Percentiles rank a stretch among this genome's conserved stretches.
These are phyloP conservation scores for Entonaema liquescens DNA, from an alignment of 495 filamentous ascomycete genomes.

Conservation along the genomic window DNA sequence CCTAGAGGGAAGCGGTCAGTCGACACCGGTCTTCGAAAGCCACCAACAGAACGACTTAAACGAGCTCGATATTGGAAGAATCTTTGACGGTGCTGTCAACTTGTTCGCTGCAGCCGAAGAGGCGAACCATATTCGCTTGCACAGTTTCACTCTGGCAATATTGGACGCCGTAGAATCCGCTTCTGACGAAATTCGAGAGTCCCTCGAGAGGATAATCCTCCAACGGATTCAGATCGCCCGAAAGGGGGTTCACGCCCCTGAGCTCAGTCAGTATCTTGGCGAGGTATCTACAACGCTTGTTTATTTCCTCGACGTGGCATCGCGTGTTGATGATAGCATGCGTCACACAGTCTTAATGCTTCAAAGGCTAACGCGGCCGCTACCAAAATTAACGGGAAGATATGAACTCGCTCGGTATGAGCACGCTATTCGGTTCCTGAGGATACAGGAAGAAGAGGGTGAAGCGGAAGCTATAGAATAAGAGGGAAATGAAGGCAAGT, in stretches of 20 bases:
- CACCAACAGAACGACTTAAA: background rate
- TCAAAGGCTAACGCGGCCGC: background rate
- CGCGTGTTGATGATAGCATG: background rate
- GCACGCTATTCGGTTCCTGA: background rate
- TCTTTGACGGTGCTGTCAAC: constrained; percentile 4
- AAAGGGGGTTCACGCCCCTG: background rate
- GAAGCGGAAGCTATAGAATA: background rate
- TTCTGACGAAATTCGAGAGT: background rate
- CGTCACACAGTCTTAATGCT: background rate
- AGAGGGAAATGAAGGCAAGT: background rate
- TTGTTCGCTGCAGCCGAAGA: constrained; percentile 2
- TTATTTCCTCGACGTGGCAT: background rate
- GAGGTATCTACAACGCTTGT: background rate
- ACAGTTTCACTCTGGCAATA: background rate
- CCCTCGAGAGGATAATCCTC: background rate
- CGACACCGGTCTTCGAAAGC: background rate
- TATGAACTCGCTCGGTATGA: constrained; percentile 1
- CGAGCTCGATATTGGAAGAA: background rate
- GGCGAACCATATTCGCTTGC: background rate
- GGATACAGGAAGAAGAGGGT: background rate
- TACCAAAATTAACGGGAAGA: background rate
- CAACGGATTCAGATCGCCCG: constrained; percentile 4
- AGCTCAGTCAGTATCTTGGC: constrained; percentile 1
- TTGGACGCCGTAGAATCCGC: background rate
- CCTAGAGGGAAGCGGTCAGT: background rate